phyloP scores from a whole-genome alignment of 495 filamentous ascomycete species.

The Talaromyces ruber region DNA sequence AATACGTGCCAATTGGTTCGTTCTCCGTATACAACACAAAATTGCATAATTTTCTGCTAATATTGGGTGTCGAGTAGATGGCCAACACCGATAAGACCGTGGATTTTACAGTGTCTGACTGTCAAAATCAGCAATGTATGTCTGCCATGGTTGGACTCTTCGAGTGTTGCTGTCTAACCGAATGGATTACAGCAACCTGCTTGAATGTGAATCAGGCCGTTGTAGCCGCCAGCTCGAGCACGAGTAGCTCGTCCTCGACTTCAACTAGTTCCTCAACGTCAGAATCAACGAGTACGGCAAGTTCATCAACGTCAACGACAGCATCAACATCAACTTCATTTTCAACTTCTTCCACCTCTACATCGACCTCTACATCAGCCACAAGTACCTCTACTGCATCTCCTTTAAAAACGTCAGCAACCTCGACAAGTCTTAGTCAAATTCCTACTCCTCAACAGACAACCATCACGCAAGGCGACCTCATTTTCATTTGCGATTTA shows the following conservation, averaged over 20 bases:
- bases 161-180: background rate
- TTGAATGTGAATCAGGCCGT: background rate
- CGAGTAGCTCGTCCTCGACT: background rate
- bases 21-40: background rate
- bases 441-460: background rate
- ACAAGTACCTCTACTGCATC: background rate
- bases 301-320: background rate
- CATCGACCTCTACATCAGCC: background rate
- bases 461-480: slow-evolving; percentile 7
- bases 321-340: background rate
- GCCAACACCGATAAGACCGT: slow-evolving; percentile 10
- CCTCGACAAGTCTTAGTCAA: background rate
- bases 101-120: slow-evolving; percentile 12
- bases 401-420: background rate
- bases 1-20: slow-evolving; percentile 13
- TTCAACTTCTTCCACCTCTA: background rate
- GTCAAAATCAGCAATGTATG: slow-evolving; percentile 13
- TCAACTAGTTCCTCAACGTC: background rate
- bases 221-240: background rate
- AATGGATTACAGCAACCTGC: background rate
- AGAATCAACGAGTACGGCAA: background rate
- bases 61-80: background rate
- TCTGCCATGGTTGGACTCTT: background rate
- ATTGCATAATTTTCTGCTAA: background rate
- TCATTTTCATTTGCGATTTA: background rate